Evolutionary conservation across 352 stramenopile genomes (phyloP).

Genomic region (Phytopythium sindhum): DNA sequence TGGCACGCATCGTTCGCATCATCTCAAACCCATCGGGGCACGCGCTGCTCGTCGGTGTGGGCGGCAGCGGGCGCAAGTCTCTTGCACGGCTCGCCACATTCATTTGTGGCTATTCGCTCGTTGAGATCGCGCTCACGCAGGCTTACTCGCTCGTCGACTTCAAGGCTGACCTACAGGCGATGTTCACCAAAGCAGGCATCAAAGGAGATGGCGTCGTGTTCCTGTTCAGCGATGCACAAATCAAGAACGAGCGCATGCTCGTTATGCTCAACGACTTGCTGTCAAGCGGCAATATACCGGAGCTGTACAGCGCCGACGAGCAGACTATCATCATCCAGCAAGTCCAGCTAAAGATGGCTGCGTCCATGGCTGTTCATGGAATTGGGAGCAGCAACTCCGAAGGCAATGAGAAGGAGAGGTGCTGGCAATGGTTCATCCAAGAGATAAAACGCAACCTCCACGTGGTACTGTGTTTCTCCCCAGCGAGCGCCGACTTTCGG

Average conservation of each 20-base stretch:
- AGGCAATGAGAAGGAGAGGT: conserved; percentile 86
- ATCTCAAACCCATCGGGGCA: conserved; percentile 92
- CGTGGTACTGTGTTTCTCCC: conserved; percentile 93
- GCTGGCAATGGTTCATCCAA: conserved; percentile 90
- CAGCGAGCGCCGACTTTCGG: conserved; percentile 88
- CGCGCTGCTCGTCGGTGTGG: conserved; percentile 92
- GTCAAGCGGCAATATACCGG: conserved; percentile 89
- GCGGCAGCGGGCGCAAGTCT: conserved; percentile 92
- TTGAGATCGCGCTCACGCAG: conserved; percentile 90
- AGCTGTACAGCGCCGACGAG: conserved; percentile 92
- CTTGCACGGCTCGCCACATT: conserved; percentile 89
- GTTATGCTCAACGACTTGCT: conserved; percentile 94
- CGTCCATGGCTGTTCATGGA: conserved; percentile 25
- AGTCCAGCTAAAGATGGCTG: conserved; percentile 83
- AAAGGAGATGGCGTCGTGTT: conserved; percentile 92
- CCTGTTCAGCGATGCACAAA: conserved; percentile 91
- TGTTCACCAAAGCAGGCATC: conserved; percentile 89
- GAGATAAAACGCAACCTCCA: conserved; percentile 93
- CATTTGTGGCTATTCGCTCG: conserved; percentile 86
- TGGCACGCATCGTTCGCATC: conserved; percentile 93
- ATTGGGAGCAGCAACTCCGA: conserved; percentile 7
- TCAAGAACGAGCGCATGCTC: conserved; percentile 95
- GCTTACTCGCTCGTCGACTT: conserved; percentile 92
- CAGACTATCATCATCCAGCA: conserved; percentile 89
- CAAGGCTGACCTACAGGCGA: conserved; percentile 92